Base-by-base conservation (phyloP, 2,329 filamentous ascomycete species). In the Ceratocystis diversiconidia region DNA sequence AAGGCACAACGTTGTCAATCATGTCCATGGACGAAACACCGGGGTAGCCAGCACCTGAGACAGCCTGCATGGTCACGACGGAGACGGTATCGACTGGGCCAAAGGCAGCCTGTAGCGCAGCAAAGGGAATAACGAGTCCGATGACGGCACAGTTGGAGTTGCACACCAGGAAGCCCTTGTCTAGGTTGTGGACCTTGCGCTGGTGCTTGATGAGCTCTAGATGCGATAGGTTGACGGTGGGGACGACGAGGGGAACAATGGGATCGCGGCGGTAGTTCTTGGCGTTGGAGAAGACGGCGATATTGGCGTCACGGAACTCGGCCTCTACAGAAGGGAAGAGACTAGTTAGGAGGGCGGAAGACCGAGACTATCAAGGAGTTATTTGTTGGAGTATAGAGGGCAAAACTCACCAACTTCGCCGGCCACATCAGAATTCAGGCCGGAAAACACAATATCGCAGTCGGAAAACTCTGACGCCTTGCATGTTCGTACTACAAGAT, bases 61-160 rank as follows among this genome's bases (percentile, higher is more conserved):
- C 86, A 67, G 94, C 92, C 78, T 97, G 94, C 82, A 96, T 86
- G 55, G 94, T 97, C 71, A 96, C 91, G 63, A 97, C 89, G 70
- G 80, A 84, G 71, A 85, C 85, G 70, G 77, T 75, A 68, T 89
- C 87, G 70, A 96, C 88, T 71, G 87, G 85, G 57, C 92, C 94
- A 72, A 97, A 96, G 71, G 84, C 85, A 63, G 86, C 84, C 75
- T 95, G 89, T 44, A 97, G 84, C 17, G 92, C 92, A 10, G 91
- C 91, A 73, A 96, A 92, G 28, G 94, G 94, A 69, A 96, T 95
- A 68, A 96, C 92, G 67, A 97, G 85, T 61, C 92, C 92, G 72
- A 97, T 96, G 72, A 96, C 92, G 66, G 92, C 92, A 78, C 94
- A 99, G 79, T 97, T 97, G 70, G 90, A 95, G 79, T 97, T 97